Conservation (phyloP, 139 green algal genomes). For the Chlorella vulgaris region DNA sequence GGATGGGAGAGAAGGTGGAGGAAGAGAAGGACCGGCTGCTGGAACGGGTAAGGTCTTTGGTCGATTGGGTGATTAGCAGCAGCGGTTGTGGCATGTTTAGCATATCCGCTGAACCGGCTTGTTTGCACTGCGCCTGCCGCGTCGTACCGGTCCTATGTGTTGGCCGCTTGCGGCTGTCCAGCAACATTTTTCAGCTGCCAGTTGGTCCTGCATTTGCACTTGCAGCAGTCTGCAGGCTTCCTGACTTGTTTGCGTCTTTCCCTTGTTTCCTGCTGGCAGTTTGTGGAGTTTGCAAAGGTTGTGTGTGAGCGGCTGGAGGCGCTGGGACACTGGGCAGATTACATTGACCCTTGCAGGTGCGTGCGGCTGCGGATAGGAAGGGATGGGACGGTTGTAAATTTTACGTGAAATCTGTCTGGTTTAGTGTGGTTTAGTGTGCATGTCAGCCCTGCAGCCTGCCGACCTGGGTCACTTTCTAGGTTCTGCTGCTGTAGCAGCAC, state of each 20-base stretch:
- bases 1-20: conserved; percentile 79
- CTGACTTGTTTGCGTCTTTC: too few relatives aligned
- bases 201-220: too few relatives aligned
- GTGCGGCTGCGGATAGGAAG: too few relatives aligned
- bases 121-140: background rate
- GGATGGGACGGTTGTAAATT: background rate
- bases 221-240: background rate
- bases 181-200: too few relatives aligned
- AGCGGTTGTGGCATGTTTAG: background rate
- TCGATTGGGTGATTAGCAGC: background rate
- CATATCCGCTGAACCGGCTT: background rate
- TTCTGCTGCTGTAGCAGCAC: too few relatives aligned
- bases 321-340: conserved; percentile 91
- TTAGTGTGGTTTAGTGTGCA: too few relatives aligned
- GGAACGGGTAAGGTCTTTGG: conserved; percentile 58
- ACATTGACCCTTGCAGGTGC: conserved; percentile 89
- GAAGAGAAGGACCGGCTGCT: conserved; percentile 87
- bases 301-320: conserved; percentile 70
- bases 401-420: too few relatives aligned
- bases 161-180: too few relatives aligned
- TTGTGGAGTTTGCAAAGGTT: conserved; percentile 83
- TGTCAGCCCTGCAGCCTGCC: too few relatives aligned
- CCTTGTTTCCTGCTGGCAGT: conserved; percentile 60
- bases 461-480: too few relatives aligned
- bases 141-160: background rate